Evolutionary conservation across 164 flowering plant genomes (phyloP), one percentile per base, ranked within the genome.

Genomic region (Berberis thunbergii): DNA sequence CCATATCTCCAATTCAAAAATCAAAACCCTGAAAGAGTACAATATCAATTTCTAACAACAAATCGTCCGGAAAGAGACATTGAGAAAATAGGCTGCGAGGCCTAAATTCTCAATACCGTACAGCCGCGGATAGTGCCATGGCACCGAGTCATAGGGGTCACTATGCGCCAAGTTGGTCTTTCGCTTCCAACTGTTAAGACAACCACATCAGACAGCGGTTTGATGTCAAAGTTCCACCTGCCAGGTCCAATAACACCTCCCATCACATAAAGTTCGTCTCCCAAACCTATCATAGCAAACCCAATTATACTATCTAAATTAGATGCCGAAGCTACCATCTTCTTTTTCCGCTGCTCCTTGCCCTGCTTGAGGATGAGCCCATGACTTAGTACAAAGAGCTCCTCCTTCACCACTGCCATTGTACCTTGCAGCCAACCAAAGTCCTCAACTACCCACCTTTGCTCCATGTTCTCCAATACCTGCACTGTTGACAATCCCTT

Each of bases 181-280:
- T 90, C 96, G 54, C 73, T 75, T 49, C 80, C 82, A 43, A 93
- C 74, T 0, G 78, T 71, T 72, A 93, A 68, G 7, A 77, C 84
- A 69, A 90, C 88, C 38, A 93, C 92, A 70, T 88, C 97, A 1
- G 96, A 80, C 67, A 80, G 70, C 40, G 72, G 74, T 71, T 84
- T 81, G 69, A 93, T 81, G 58, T 80, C 84, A 74, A 83, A 69
- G 62, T 87, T 86, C 81, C 75, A 78, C 56, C 81, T 67, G 38
- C 91, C 91, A 11, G 97, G 96, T 38, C 89, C 89, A 49, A 83
- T 80, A 49, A 86, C 89, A 3, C 98, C 98, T 39, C 97, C 98
- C 8, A 93, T 80, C 65, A 90, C 81, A 60, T 88, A 93, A 4
- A 90, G 79, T 49, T 93, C 92, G 53, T 84, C 86, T 6, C 84